Percentiles rank a stretch among this genome's conserved stretches.
phyloP scores from a whole-genome alignment of 345 rosid genomes.

The Arabis alpina region DNA sequence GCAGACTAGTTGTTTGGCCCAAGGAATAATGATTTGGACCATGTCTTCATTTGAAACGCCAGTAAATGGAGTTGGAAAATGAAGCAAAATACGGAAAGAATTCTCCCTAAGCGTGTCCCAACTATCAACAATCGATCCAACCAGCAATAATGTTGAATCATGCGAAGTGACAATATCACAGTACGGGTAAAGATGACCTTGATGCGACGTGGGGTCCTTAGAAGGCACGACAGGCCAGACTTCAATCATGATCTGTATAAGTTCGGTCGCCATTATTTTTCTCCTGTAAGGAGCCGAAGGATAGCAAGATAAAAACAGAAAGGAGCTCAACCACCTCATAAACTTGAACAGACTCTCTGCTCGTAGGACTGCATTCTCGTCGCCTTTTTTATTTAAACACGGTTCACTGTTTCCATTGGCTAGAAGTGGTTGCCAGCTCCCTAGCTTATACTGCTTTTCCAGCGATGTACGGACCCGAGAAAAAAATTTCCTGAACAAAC shows the following conservation, averaged over 20 bases:
- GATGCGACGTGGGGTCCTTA: slow-evolving; percentile 50
- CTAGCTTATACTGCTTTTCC: slow-evolving; percentile 88
- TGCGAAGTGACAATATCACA: slow-evolving; percentile 67
- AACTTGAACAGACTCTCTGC: slow-evolving; percentile 77
- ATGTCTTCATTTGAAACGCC: slow-evolving; percentile 74
- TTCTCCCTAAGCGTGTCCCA: slow-evolving; percentile 94
- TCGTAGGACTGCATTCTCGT: slow-evolving; percentile 49
- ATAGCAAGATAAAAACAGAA: slow-evolving; percentile 86
- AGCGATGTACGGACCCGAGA: slow-evolving; percentile 85
- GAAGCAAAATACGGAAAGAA: slow-evolving; percentile 84
- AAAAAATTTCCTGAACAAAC: slow-evolving; percentile 90
- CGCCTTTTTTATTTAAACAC: slow-evolving; percentile 38
- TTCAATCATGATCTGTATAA: slow-evolving; percentile 77
- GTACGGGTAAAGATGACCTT: slow-evolving; percentile 66
- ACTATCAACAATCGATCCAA: slow-evolving; percentile 94
- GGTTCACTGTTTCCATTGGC: slow-evolving; percentile 32
- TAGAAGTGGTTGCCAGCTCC: slow-evolving; percentile 63
- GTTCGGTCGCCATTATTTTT: slow-evolving; percentile 96
- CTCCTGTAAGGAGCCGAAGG: slow-evolving; percentile 96
- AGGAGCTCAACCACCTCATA: slow-evolving; percentile 88
- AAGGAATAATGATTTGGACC: slow-evolving; percentile 66
- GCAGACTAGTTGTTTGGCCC: slow-evolving; percentile 89
- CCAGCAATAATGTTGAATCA: slow-evolving; percentile 72
- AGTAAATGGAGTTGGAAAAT: slow-evolving; percentile 92
- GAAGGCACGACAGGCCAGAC: slow-evolving; percentile 73